Conservation (phyloP, 768 basidiomycete species). For the Termitomyces sp. region DNA sequence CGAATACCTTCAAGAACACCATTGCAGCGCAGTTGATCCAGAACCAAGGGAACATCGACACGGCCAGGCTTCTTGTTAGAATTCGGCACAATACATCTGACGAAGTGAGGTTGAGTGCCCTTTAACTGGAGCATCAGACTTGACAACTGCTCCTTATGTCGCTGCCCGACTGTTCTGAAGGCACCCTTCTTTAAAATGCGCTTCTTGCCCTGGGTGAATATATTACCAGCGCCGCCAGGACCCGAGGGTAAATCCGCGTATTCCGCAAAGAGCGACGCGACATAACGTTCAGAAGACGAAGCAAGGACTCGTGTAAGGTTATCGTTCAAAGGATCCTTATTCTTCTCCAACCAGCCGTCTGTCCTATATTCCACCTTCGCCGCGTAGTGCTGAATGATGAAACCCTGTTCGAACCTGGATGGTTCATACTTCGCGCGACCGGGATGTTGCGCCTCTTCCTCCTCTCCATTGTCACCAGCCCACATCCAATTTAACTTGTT, state of each 20-base stretch:
- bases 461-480: constrained; percentile 44
- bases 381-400: constrained; percentile 94
- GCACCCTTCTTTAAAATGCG: constrained; percentile 89
- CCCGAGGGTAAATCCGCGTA: constrained; percentile 49
- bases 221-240: constrained; percentile 31
- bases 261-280: constrained; percentile 83
- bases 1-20: constrained; percentile 99
- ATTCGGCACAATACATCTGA: constrained; percentile 97
- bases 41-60: constrained; percentile 89
- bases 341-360: constrained; percentile 98
- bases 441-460: constrained; percentile 57
- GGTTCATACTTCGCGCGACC: constrained; percentile 84
- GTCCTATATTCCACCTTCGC: constrained; percentile 96
- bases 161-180: constrained; percentile 92
- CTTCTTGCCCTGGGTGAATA: constrained; percentile 56
- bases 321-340: constrained; percentile 97
- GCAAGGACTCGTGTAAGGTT: constrained; percentile 89
- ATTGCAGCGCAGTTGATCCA: constrained; percentile 96
- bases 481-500: constrained; percentile 86
- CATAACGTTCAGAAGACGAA: constrained; percentile 75
- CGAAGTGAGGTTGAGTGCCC: constrained; percentile 96
- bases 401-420: constrained; percentile 88
- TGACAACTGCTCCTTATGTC: constrained; percentile 93
- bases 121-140: constrained; percentile 89
- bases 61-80: constrained; percentile 85